phyloP scores from a whole-genome alignment of 1,139 yeast genomes.

The Pichia sp. region DNA sequence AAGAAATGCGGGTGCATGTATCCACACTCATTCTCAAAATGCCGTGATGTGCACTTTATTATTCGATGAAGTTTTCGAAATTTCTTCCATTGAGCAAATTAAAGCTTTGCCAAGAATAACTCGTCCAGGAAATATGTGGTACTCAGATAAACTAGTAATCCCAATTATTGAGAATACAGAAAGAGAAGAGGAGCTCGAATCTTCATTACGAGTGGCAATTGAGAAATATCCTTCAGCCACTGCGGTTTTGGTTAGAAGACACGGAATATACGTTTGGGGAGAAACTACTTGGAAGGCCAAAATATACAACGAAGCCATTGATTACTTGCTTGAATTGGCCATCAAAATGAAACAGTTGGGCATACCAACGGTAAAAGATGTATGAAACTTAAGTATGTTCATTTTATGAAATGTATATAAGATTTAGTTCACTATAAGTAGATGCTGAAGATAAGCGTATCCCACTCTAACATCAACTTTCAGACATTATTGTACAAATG shows the following conservation, averaged over 20 bases:
- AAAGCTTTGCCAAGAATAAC: conserved; percentile 79
- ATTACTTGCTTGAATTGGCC: conserved; percentile 80
- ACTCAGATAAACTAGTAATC: conserved; percentile 69
- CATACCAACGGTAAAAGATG: conserved; percentile 40
- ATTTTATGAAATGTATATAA: not conserved
- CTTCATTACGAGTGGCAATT: conserved; percentile 59
- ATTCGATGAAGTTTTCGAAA: conserved; percentile 66
- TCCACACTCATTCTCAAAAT: conserved; percentile 87
- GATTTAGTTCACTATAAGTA: not conserved
- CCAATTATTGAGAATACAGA: conserved; percentile 92
- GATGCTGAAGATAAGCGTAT: not conserved
- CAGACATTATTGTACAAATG: not conserved
- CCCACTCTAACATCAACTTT: not conserved
- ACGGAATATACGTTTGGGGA: conserved; percentile 96
- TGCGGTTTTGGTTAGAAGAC: conserved; percentile 88
- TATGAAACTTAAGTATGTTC: conserved; percentile 4
- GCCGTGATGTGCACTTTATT: conserved; percentile 80
- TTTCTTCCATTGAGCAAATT: conserved; percentile 83
- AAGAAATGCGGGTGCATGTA: conserved; percentile 85
- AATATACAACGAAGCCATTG: conserved; percentile 88
- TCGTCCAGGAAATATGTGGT: conserved; percentile 65
- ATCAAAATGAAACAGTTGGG: conserved; percentile 70
- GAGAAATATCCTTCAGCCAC: conserved; percentile 66
- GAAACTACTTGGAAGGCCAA: conserved; percentile 90
- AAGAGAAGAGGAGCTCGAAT: conserved; percentile 81